A percentile compares a stretch with the other conserved stretches of the same genome.
phyloP scores from a whole-genome alignment of 2,329 filamentous ascomycete species.

The Fusarium solani-melongenae region DNA sequence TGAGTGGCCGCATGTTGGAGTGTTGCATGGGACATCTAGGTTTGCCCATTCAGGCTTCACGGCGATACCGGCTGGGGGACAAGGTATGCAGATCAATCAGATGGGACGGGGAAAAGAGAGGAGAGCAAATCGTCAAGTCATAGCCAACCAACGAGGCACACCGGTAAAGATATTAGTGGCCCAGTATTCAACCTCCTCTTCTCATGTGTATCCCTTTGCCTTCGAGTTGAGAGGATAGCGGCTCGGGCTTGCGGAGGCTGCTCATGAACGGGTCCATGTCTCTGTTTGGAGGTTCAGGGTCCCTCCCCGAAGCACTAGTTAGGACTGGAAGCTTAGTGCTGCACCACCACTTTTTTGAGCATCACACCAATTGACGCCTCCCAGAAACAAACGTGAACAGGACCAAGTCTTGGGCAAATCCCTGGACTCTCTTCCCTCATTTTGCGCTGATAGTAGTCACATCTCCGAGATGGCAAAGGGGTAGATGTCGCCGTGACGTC shows the following conservation, averaged over 20 bases:
- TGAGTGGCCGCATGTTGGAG: neutral
- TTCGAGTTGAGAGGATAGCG: neutral
- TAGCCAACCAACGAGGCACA: neutral
- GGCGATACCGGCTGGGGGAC: slow-evolving; percentile 24
- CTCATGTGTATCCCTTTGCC: neutral
- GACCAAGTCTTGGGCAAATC: neutral
- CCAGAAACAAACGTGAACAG: slow-evolving; percentile 25
- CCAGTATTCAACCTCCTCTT: neutral
- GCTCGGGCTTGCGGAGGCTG: slow-evolving; percentile 3
- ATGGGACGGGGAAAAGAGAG: neutral
- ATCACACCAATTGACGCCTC: slow-evolving; percentile 28
- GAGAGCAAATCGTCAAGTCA: neutral
- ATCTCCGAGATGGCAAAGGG: neutral
- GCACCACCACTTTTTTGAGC: neutral
- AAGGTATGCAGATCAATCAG: neutral
- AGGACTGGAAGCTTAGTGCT: slow-evolving; percentile 9
- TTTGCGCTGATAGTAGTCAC: neutral
- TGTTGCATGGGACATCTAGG: neutral
- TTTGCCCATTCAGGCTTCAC: neutral
- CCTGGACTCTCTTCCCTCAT: neutral
- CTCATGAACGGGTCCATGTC: neutral
- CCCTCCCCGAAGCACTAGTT: slow-evolving; percentile 9
- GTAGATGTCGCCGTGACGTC: slow-evolving; percentile 7
- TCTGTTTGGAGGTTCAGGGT: slow-evolving; percentile 22
- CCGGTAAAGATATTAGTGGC: neutral